phyloP scores from a whole-genome alignment of 208 protist genomes.

The Trypanosoma avium region DNA sequence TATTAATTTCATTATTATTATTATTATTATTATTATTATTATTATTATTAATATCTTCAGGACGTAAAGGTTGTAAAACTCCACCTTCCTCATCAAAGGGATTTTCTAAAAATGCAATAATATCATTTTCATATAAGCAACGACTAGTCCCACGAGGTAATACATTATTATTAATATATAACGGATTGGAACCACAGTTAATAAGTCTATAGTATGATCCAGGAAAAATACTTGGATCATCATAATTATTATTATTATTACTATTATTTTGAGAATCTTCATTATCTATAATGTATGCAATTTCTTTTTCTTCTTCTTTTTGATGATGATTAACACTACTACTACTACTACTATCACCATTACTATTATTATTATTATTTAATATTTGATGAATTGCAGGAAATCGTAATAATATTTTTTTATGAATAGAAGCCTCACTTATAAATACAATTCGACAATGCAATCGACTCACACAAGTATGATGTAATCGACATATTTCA shows the following conservation, averaged over 20 bases:
- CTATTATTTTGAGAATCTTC: conserved; percentile 2
- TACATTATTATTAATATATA: conserved; percentile 49
- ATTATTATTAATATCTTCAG: conserved; percentile 2
- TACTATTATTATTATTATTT: not conserved
- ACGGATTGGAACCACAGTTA: conserved; percentile 66
- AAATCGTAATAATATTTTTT: conserved; percentile 21
- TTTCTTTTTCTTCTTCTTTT: conserved; percentile 2
- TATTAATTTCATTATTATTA: not conserved
- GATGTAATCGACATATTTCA: conserved; percentile 31
- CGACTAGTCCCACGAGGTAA: conserved; percentile 41
- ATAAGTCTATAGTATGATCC: conserved; percentile 70
- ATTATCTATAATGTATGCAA: not conserved
- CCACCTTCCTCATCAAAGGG: conserved; percentile 71
- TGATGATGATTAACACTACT: not conserved
- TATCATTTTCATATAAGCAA: conserved; percentile 55
- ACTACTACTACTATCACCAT: not conserved
- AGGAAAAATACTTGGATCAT: conserved; percentile 21
- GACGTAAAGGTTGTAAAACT: conserved; percentile 30
- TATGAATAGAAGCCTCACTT: conserved; percentile 27
- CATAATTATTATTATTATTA: conserved; percentile 4
- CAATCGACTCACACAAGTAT: conserved; percentile 63
- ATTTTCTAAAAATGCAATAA: conserved; percentile 76
- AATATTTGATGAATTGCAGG: not conserved
- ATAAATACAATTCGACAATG: conserved; percentile 72
- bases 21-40: not conserved